Conservation (phyloP, 257 asterid genomes). For the Capsicum chinense region DNA sequence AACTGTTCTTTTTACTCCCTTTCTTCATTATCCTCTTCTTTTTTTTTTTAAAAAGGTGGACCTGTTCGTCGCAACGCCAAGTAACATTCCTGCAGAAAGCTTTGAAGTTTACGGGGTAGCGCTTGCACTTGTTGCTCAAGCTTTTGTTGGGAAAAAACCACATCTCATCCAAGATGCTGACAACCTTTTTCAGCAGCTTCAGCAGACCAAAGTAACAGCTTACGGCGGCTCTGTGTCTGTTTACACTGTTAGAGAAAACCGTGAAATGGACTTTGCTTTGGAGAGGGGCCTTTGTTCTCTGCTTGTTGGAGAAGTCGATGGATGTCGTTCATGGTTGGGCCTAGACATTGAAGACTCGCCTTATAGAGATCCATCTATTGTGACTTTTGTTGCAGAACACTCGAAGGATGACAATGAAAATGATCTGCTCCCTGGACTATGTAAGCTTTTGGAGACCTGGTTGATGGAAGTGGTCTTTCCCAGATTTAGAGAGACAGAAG, state of each 20-base stretch:
- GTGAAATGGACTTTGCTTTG: slow-evolving; percentile 84
- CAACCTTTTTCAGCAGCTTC: slow-evolving; percentile 96
- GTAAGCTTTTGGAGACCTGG: slow-evolving; percentile 96
- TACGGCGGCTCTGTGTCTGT: slow-evolving; percentile 51
- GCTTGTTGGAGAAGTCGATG: slow-evolving; percentile 92
- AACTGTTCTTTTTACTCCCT: not conserved
- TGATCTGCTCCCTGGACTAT: slow-evolving; percentile 89
- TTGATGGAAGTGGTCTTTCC: slow-evolving; percentile 97
- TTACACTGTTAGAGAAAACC: slow-evolving; percentile 58
- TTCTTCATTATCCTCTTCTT: slow-evolving; percentile 23
- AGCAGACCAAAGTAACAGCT: slow-evolving; percentile 75
- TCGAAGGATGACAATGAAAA: slow-evolving; percentile 74
- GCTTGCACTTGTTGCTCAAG: slow-evolving; percentile 93
- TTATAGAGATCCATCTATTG: slow-evolving; percentile 82
- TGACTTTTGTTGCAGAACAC: slow-evolving; percentile 79
- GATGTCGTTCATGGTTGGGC: slow-evolving; percentile 92
- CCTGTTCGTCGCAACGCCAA: slow-evolving; percentile 91
- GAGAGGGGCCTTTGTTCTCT: slow-evolving; percentile 99
- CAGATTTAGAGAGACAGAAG: slow-evolving; percentile 87
- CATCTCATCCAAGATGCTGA: slow-evolving; percentile 92
- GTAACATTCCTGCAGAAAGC: slow-evolving; percentile 95
- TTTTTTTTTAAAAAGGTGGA: slow-evolving; percentile 59
- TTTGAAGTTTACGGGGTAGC: slow-evolving; percentile 99
- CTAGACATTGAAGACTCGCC: slow-evolving; percentile 75
- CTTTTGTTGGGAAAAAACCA: slow-evolving; percentile 87